phyloP scores from a whole-genome alignment of 2,329 filamentous ascomycete species.

The Pyrenophora tritici-repentis region DNA sequence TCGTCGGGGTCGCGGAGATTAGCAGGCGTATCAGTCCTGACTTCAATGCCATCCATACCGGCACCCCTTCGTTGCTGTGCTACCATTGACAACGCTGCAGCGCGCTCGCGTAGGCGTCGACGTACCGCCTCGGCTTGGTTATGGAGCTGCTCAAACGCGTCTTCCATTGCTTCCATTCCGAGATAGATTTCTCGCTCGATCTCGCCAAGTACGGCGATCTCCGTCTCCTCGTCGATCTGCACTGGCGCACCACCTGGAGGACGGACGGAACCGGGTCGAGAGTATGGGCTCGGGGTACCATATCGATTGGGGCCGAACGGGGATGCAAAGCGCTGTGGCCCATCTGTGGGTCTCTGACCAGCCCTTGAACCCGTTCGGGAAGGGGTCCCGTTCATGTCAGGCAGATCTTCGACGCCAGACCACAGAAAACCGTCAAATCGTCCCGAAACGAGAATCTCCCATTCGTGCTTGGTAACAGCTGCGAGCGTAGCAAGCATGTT shows the following conservation, averaged over 20 bases:
- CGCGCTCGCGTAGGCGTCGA: constrained; percentile 77
- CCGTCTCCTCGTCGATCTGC: constrained; percentile 90
- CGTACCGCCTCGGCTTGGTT: constrained; percentile 81
- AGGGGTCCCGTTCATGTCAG: constrained; percentile 32
- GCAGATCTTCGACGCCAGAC: constrained; percentile 76
- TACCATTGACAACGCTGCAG: constrained; percentile 74
- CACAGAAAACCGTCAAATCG: constrained; percentile 95
- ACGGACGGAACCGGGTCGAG: constrained; percentile 41
- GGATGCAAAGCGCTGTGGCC: constrained; percentile 47
- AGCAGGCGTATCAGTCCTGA: constrained; percentile 56
- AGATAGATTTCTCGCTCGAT: constrained; percentile 91
- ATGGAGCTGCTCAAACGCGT: constrained; percentile 92
- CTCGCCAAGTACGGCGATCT: constrained; percentile 86
- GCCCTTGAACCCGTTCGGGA: constrained; percentile 35
- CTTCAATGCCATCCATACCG: constrained; percentile 49
- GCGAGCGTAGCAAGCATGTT: constrained; percentile 85
- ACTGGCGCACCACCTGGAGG: constrained; percentile 65
- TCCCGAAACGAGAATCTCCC: constrained; percentile 92
- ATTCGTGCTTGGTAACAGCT: constrained; percentile 89
- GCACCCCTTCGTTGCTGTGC: constrained; percentile 61
- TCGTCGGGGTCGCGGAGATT: constrained; percentile 42
- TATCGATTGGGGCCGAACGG: constrained; percentile 59
- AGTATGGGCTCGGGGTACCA: constrained; percentile 40
- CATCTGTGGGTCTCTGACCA: constrained; percentile 50
- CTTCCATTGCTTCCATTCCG: constrained; percentile 92